Base-by-base conservation (phyloP, 2,329 filamentous ascomycete genomes). In the Scedosporium aurantiacum region DNA sequence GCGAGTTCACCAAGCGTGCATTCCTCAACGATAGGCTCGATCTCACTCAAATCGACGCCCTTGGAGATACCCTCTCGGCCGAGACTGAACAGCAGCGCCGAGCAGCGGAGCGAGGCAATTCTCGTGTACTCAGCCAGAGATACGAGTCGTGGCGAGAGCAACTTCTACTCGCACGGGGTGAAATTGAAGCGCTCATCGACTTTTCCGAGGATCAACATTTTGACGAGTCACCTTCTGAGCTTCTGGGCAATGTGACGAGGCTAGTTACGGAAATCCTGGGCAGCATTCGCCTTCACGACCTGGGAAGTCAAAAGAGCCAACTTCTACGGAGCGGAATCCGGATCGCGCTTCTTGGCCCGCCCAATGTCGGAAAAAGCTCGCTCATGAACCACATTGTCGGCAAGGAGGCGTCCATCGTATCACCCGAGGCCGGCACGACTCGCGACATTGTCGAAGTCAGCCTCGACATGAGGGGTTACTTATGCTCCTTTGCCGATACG, bases 131-230 rank as follows among this genome's bases (percentile, higher is more conserved):
- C 12, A 85, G 90, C 0, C 79, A 80, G 63, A 85, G 85, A 18
- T 99, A 99, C 71, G 91, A 97, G 66, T 68, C 69, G 8, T 99
- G 94, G 94, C 85, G 93, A 27, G 77, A 83, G 65, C 79, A 85
- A 65, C 75, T 99, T 18, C 78, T 97, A 5, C 81, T 88, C 64
- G 92, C 92, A 8, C 84, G 94, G 1, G 94, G 91, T 8, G 92
- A 97, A 74, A 80, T 99, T 45, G 94, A 99, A 74, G 94, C 94
- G 0, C 76, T 99, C 66, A 97, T 99, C 64, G 94, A 99, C 73
- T 99, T 99, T 71, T 89, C 90, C 1, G 94, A 99, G 72, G 94
- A 97, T 69, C 93, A 99, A 74, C 90, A 97, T 75, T 96, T 99
- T 69, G 92, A 97, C 67, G 91, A 96, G 73, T 87, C 90, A 2